Evolutionary conservation across 495 filamentous ascomycete species (phyloP).

Genomic region (Aspergillus asperescens): DNA sequence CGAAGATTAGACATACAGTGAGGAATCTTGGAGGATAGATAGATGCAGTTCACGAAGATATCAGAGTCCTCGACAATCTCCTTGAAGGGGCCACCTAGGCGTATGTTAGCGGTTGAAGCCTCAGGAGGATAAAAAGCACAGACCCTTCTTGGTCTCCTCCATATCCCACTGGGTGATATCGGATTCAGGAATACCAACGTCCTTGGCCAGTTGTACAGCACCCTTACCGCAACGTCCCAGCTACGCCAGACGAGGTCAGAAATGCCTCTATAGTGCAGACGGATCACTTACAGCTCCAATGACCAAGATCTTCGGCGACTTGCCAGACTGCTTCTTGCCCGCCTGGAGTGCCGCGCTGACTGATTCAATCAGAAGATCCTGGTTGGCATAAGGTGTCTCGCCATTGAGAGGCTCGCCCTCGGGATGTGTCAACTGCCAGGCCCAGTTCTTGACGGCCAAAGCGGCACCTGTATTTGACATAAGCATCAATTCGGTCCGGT

Average conservation of each 20-base stretch:
- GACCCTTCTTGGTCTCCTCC: constrained; percentile 63
- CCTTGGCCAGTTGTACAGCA: constrained; percentile 71
- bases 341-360: constrained; percentile 62
- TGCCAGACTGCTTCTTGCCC: constrained; percentile 51
- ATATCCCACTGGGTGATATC: constrained; percentile 90
- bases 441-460: constrained; percentile 79
- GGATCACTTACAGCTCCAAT: constrained; percentile 50
- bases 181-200: constrained; percentile 66
- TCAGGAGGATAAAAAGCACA: not conserved
- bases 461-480: constrained; percentile 46
- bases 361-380: constrained; percentile 64
- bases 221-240: constrained; percentile 84
- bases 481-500: not conserved
- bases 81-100: constrained; percentile 69
- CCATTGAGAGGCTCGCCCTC: constrained; percentile 57
- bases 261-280: not conserved
- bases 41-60: constrained; percentile 93
- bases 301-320: constrained; percentile 49
- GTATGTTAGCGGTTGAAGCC: not conserved
- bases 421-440: constrained; percentile 73
- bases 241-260: constrained; percentile 19
- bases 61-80: constrained; percentile 68
- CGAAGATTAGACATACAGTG: constrained; percentile 35
- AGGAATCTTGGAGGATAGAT: constrained; percentile 64
- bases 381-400: constrained; percentile 70